A percentile compares a stretch with the other conserved stretches of the same genome.
These are phyloP conservation scores for Pseudogymnoascus sp. DNA, from an alignment of 2,329 filamentous ascomycete genomes.

Conservation along the genomic window DNA sequence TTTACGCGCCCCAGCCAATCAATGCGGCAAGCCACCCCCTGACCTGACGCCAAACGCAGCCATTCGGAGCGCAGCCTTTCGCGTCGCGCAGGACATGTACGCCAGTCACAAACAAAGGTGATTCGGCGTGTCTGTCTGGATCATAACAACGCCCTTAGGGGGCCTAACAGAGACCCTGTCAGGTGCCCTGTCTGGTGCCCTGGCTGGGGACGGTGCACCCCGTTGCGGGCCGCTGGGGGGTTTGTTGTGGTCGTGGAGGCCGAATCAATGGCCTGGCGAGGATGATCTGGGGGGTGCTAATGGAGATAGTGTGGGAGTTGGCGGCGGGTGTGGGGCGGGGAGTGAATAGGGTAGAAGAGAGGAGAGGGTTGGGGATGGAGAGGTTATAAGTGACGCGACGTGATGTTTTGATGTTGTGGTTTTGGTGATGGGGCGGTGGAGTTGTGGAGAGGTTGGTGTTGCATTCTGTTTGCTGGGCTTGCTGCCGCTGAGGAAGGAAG, in stretches of 20 bases:
- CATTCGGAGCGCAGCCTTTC: constrained; percentile 1
- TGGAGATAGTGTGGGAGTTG: neutral
- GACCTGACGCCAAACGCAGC: constrained; percentile 6
- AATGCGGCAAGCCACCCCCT: neutral
- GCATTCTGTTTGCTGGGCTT: constrained; percentile 1
- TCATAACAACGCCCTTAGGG: constrained; percentile 1
- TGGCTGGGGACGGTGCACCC: neutral
- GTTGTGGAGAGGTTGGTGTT: constrained; percentile 1
- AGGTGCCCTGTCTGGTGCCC: neutral
- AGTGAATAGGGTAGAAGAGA: neutral
- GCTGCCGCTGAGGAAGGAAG: neutral
- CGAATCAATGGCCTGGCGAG: neutral
- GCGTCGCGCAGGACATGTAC: neutral
- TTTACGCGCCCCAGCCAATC: constrained; percentile 1
- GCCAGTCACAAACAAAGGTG: constrained; percentile 2
- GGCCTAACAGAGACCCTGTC: neutral
- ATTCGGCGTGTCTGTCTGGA: neutral
- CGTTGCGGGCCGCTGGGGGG: neutral
- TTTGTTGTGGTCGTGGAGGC: constrained; percentile 1
- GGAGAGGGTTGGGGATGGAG: neutral
- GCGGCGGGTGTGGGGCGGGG: neutral
- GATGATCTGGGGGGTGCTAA: neutral
- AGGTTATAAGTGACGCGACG: neutral
- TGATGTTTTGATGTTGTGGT: constrained; percentile 6
- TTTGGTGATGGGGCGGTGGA: constrained; percentile 2